These are phyloP conservation scores for Phytophthora sp. DNA, from an alignment of 352 stramenopile species.

Conservation along the genomic window DNA sequence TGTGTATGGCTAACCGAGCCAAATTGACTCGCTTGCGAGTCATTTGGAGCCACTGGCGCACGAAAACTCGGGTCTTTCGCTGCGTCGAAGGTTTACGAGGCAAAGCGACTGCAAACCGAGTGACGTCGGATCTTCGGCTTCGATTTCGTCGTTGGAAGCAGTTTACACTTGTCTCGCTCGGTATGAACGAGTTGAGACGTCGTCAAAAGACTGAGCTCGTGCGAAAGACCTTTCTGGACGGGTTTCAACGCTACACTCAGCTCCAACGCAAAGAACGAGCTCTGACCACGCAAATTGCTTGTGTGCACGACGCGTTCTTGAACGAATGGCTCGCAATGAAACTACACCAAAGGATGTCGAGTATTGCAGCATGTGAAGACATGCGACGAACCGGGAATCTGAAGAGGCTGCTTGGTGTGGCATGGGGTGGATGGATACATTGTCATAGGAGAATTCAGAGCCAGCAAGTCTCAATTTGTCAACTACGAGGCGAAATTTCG, in stretches of 20 bases:
- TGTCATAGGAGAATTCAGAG: constrained; percentile 31
- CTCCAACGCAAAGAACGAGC: constrained; percentile 23
- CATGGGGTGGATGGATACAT: constrained; percentile 33
- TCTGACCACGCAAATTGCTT: constrained; percentile 21
- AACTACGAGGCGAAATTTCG: constrained; percentile 17
- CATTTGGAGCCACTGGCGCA: constrained; percentile 24
- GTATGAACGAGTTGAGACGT: constrained; percentile 13
- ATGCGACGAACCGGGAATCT: constrained; percentile 20
- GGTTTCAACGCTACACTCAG: constrained; percentile 28
- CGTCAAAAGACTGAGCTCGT: constrained; percentile 8
- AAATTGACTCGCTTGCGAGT: background rate
- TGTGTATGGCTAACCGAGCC: background rate
- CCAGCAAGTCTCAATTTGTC: constrained; percentile 11
- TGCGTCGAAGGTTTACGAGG: constrained; percentile 18
- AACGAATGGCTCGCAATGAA: constrained; percentile 35
- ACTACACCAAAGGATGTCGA: constrained; percentile 26
- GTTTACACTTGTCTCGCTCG: constrained; percentile 13
- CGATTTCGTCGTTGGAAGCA: constrained; percentile 30
- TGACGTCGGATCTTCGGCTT: constrained; percentile 13
- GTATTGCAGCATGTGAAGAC: constrained; percentile 34
- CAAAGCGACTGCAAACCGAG: constrained; percentile 12
- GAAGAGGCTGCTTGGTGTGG: constrained; percentile 17
- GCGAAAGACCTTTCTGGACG: constrained; percentile 17
- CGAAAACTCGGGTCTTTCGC: constrained; percentile 3
- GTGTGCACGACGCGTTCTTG: constrained; percentile 34